Percentiles rank a stretch among this genome's conserved stretches.
These are phyloP conservation scores for Penicillium expansum DNA, from an alignment of 2,329 filamentous ascomycete genomes.

Conservation along the genomic window DNA sequence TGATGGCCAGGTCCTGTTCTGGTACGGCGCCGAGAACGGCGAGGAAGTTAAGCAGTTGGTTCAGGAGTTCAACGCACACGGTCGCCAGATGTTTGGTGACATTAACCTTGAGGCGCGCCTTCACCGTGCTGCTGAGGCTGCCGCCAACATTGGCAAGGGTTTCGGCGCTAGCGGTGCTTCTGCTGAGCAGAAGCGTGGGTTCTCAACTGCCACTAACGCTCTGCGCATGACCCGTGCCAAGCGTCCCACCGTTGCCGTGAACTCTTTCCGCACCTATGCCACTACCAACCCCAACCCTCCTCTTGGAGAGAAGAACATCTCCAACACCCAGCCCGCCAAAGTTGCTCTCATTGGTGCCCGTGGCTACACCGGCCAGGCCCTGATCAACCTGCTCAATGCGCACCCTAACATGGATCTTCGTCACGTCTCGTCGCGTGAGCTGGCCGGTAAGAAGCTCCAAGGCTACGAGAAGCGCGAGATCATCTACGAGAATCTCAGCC, in stretches of 20 bases:
- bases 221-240: constrained; percentile 37
- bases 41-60: constrained; percentile 81
- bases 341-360: constrained; percentile 87
- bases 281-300: constrained; percentile 80
- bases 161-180: constrained; percentile 48
- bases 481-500: constrained; percentile 83
- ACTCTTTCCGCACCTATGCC: constrained; percentile 40
- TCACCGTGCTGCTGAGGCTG: constrained; percentile 70
- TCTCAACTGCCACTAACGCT: constrained; percentile 57
- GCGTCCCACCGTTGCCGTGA: constrained; percentile 30
- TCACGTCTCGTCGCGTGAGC: constrained; percentile 90
- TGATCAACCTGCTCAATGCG: constrained; percentile 80
- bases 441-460: constrained; percentile 79
- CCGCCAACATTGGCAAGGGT: constrained; percentile 54
- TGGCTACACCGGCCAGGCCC: constrained; percentile 88
- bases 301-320: constrained; percentile 81
- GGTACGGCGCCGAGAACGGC: constrained; percentile 82
- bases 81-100: constrained; percentile 82
- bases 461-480: constrained; percentile 91
- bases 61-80: constrained; percentile 78
- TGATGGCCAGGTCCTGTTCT: constrained; percentile 89
- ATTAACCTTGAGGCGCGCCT: constrained; percentile 85
- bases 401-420: constrained; percentile 88
- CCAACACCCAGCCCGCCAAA: constrained; percentile 73
- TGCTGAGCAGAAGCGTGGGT: constrained; percentile 62